Conservation (phyloP, 2,329 filamentous ascomycete genomes). For the Aspergillus amoenus region DNA sequence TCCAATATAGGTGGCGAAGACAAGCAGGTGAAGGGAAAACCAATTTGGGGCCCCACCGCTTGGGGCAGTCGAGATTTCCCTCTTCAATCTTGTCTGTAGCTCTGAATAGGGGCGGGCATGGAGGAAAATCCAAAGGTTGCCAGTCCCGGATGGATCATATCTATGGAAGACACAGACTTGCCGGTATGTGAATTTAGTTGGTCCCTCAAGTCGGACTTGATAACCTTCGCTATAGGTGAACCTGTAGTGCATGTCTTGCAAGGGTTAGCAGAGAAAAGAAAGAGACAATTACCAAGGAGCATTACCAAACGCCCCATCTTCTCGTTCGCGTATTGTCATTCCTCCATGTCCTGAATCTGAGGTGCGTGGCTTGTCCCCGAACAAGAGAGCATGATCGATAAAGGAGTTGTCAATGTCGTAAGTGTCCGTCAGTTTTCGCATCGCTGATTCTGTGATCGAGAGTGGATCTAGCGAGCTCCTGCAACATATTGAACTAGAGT, state of each 20-base stretch:
- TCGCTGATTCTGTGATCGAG: slow-evolving; percentile 14
- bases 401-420: slow-evolving; percentile 16
- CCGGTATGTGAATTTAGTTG: slow-evolving; percentile 17
- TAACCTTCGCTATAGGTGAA: slow-evolving; percentile 15
- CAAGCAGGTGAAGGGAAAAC: slow-evolving; percentile 14
- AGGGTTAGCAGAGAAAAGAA: not conserved
- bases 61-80: not conserved
- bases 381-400: slow-evolving; percentile 16
- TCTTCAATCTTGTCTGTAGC: slow-evolving; percentile 10
- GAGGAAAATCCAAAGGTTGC: slow-evolving; percentile 21
- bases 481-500: slow-evolving; percentile 15
- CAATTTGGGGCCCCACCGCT: not conserved
- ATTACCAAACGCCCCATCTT: slow-evolving; percentile 12
- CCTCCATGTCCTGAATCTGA: slow-evolving; percentile 19
- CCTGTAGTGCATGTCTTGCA: slow-evolving; percentile 18
- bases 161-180: slow-evolving; percentile 20
- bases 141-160: slow-evolving; percentile 5
- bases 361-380: slow-evolving; percentile 22
- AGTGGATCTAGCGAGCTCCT: slow-evolving; percentile 14
- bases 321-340: no score
- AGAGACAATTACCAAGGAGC: not conserved
- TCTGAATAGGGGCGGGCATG: slow-evolving; percentile 10
- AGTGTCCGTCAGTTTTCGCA: slow-evolving; percentile 10
- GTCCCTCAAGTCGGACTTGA: not conserved
- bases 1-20: slow-evolving; percentile 13